Conservation (phyloP, 495 filamentous ascomycete genomes). For the Aspergillus campestris region DNA sequence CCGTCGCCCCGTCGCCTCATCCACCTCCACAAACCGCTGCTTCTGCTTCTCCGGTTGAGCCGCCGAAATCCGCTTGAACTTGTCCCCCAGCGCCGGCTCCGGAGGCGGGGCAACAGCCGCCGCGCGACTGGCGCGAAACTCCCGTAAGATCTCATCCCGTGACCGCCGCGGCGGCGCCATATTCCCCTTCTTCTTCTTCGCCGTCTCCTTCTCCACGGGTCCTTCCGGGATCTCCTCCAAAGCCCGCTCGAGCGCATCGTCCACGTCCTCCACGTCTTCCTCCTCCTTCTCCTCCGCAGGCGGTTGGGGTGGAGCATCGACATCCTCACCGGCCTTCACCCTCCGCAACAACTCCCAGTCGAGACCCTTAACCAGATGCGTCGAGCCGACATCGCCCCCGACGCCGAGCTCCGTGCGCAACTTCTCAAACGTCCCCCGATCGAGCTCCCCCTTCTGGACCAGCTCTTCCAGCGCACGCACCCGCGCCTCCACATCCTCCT, state of each 20-base stretch:
- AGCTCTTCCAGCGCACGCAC: constrained; percentile 75
- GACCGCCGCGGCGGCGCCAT: constrained; percentile 60
- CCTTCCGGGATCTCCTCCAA: constrained; percentile 56
- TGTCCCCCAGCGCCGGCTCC: constrained; percentile 56
- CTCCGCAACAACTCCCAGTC: constrained; percentile 75
- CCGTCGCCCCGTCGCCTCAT: constrained; percentile 50
- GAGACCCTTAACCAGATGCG: constrained; percentile 84
- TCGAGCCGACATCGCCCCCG: constrained; percentile 70
- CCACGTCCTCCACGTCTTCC: constrained; percentile 33
- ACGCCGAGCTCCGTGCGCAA: constrained; percentile 62
- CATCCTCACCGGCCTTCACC: constrained; percentile 65
- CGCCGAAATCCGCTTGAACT: constrained; percentile 65
- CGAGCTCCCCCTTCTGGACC: constrained; percentile 75
- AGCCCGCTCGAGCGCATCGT: constrained; percentile 66
- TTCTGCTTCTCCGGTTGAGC: constrained; percentile 48
- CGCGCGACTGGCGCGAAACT: constrained; percentile 65
- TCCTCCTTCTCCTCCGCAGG: constrained; percentile 17
- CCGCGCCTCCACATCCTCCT: constrained; percentile 47
- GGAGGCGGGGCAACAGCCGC: constrained; percentile 41
- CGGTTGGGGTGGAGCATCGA: constrained; percentile 18
- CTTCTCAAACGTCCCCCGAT: constrained; percentile 62
- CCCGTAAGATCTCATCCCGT: constrained; percentile 75
- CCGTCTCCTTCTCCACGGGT: constrained; percentile 34
- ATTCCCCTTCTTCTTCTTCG: constrained; percentile 66
- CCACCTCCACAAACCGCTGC: constrained; percentile 64